Evolutionary conservation across 148 eudicot genomes (phyloP).

Genomic region (Spergularia marina): DNA sequence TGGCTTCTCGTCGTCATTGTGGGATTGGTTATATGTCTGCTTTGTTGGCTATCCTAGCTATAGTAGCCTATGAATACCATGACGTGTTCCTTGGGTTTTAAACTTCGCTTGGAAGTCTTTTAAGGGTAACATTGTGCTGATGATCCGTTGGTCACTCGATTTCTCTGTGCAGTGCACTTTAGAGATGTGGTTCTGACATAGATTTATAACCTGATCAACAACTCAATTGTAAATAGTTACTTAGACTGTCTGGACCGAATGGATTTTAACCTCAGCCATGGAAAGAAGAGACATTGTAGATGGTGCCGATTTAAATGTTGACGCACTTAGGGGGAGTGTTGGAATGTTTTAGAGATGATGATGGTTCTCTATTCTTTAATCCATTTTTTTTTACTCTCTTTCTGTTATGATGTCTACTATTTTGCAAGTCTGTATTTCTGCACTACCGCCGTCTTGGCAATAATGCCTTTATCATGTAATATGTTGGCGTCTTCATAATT

Average conservation of each 20-base stretch:
- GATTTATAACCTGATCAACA: background rate
- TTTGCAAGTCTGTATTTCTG: too few relatives aligned
- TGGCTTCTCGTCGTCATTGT: background rate
- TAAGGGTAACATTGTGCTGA: background rate
- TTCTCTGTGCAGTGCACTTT: background rate
- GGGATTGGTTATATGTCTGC: background rate
- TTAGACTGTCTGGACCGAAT: background rate
- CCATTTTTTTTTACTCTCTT: background rate
- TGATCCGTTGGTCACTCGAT: background rate
- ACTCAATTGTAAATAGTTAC: background rate
- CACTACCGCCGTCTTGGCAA: too few relatives aligned
- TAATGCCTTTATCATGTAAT: background rate
- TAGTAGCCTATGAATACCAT: background rate
- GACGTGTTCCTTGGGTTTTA: background rate
- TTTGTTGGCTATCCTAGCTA: background rate
- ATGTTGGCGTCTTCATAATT: background rate
- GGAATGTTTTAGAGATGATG: too few relatives aligned
- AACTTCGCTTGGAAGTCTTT: background rate
- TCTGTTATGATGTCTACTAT: too few relatives aligned
- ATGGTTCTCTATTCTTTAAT: background rate
- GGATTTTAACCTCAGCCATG: background rate
- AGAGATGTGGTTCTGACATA: background rate
- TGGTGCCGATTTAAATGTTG: too few relatives aligned
- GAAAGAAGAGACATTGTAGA: too few relatives aligned
- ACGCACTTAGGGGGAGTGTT: too few relatives aligned